These are phyloP conservation scores for Lachnellula subtilissima DNA, from an alignment of 2,329 filamentous ascomycete genomes.

Conservation along the genomic window DNA sequence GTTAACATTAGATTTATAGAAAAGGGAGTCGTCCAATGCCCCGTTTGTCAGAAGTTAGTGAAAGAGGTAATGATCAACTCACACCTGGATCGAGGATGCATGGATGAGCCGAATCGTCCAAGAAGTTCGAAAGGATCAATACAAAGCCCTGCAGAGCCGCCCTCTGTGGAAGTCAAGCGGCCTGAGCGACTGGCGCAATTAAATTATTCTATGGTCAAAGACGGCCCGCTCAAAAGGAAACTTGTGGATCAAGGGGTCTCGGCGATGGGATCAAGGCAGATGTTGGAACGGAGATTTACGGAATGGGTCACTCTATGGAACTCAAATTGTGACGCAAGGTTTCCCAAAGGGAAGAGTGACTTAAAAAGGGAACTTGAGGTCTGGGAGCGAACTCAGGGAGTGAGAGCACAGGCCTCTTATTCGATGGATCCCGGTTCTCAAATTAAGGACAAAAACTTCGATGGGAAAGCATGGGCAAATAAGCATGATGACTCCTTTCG, in stretches of 20 bases:
- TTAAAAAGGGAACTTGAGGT: constrained; percentile 73
- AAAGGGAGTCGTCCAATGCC: constrained; percentile 70
- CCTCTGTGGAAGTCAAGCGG: constrained; percentile 23
- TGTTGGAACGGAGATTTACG: constrained; percentile 75
- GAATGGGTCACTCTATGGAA: constrained; percentile 98
- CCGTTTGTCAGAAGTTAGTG: constrained; percentile 72
- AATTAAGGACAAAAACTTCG: constrained; percentile 86
- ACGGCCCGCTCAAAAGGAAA: constrained; percentile 72
- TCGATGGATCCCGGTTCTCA: constrained; percentile 39
- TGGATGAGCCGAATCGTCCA: constrained; percentile 13
- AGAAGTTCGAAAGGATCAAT: not conserved
- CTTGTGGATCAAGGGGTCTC: constrained; percentile 76
- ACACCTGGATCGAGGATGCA: constrained; percentile 63
- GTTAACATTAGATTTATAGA: constrained; percentile 14
- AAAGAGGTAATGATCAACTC: constrained; percentile 70
- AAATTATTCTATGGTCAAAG: constrained; percentile 84
- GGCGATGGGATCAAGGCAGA: constrained; percentile 57
- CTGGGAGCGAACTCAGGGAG: constrained; percentile 83
- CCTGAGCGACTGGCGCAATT: constrained; percentile 59
- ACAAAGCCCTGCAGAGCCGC: constrained; percentile 3
- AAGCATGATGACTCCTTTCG: constrained; percentile 73
- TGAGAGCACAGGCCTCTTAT: constrained; percentile 43
- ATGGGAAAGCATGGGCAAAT: constrained; percentile 68
- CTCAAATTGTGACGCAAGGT: constrained; percentile 83
- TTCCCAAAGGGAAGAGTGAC: constrained; percentile 64